Evolutionary conservation across 1,284 basidiomycete genomes (phyloP), one percentile per base, ranked within the genome.

Genomic region (Rhodotorula mucilaginosa): DNA sequence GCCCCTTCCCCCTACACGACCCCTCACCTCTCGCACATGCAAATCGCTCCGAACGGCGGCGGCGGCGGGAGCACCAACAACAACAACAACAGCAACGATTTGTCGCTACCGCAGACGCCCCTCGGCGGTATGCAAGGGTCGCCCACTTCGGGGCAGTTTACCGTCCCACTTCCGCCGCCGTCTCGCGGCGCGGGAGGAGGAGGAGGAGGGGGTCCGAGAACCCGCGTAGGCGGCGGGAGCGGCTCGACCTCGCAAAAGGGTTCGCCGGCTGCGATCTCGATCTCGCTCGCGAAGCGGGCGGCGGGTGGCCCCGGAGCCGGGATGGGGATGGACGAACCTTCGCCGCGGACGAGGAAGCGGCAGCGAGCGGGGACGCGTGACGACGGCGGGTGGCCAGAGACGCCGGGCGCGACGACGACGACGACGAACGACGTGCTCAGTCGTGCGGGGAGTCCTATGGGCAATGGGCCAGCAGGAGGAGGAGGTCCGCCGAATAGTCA

Each of bases 301-400:
- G 34, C 34, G 34, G 34, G 34, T 8, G 34, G 34, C 3, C 34
- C 34, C 39, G 39, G 39, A 34, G 58, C 51, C 23, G 72, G 68
- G 1, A 66, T 51, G 5, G 58, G 21, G 18, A 46, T 64, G 29
- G 75, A 76, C 46, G 75, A 76, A 29, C 60, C 73, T 23, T 65
- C 58, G 29, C 75, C 75, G 39, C 54, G 75, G 29, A 66, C 62
- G 23, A 29, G 73, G 54, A 76, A 76, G 49, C 65, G 73, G 19
- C 69, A 62, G n/a, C 67, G 70, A 21, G 70, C 61, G 2, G 65
- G 52, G 12, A 67, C 65, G 21, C 52, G 63, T 0, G 63, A 70
- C 23, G 74, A 72, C 23, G 70, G 56, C 56, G 61, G 51, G 10
- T 44, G 39, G 61, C 63, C 59, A 62, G 58, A 21, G 16, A 52